These are phyloP conservation scores for Aeschynomene evenia DNA, from an alignment of 306 rosid species.

Conservation along the genomic window DNA sequence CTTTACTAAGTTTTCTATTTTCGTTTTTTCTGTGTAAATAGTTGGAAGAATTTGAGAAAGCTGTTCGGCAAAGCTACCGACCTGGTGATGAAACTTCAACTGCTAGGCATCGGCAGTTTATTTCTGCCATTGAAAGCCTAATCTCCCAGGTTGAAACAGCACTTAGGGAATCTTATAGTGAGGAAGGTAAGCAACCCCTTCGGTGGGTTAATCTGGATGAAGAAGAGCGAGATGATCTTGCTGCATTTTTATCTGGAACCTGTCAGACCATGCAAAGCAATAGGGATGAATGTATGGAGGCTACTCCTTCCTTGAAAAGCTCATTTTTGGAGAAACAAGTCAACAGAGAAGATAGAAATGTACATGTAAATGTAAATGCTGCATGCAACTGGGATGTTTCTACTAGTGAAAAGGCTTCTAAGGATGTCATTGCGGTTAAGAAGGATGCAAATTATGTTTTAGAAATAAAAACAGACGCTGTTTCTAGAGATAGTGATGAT, in stretches of 20 bases:
- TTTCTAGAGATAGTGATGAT: slow-evolving; percentile 53
- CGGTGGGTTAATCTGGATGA: slow-evolving; percentile 84
- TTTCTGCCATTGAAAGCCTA: slow-evolving; percentile 80
- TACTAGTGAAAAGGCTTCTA: slow-evolving; percentile 41
- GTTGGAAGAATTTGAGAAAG: slow-evolving; percentile 94
- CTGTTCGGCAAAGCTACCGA: slow-evolving; percentile 77
- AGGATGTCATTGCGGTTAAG: slow-evolving; percentile 39
- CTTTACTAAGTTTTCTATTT: neutral
- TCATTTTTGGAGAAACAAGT: slow-evolving; percentile 35
- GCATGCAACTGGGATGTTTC: slow-evolving; percentile 36
- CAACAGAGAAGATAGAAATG: slow-evolving; percentile 40
- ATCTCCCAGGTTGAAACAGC: slow-evolving; percentile 71
- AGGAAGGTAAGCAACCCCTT: slow-evolving; percentile 76
- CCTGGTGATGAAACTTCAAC: slow-evolving; percentile 55
- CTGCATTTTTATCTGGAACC: slow-evolving; percentile 86
- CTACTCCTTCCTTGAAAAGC: slow-evolving; percentile 35
- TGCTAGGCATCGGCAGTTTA: slow-evolving; percentile 78
- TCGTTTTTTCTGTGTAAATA: slow-evolving; percentile 35
- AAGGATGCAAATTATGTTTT: slow-evolving; percentile 39
- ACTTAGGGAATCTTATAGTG: slow-evolving; percentile 55
- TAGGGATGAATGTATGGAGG: slow-evolving; percentile 44
- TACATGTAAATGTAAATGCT: slow-evolving; percentile 32
- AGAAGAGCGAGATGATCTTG: slow-evolving; percentile 85
- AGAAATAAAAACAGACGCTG: slow-evolving; percentile 52
- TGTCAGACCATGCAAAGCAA: slow-evolving; percentile 36